Conservation (phyloP, 108 stramenopile species). For the Nannochloropsis gaditana region DNA sequence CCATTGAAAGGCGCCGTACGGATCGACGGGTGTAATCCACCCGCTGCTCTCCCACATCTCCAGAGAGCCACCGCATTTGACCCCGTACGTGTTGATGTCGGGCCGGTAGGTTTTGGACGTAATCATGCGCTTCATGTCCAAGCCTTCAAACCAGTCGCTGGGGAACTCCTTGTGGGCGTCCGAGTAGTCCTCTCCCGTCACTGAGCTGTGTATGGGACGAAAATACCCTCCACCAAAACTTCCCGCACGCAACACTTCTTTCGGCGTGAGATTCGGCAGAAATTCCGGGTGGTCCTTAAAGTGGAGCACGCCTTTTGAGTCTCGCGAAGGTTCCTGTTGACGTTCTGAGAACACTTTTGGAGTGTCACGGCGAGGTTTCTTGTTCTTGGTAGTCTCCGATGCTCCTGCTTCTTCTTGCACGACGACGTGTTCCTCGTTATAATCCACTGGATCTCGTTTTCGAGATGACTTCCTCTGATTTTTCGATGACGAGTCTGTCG, state of each 20-base stretch:
- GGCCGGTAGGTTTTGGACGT: conserved; percentile 64
- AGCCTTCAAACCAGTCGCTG: conserved; percentile 45
- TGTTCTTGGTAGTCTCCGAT: neutral
- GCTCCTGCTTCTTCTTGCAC: neutral
- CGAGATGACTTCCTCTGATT: neutral
- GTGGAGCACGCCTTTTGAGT: neutral
- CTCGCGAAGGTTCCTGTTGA: neutral
- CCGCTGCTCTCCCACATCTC: conserved; percentile 62
- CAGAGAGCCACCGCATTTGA: conserved; percentile 82
- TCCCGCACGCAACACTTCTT: conserved; percentile 79
- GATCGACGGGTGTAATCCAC: conserved; percentile 66
- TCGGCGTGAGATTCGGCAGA: conserved; percentile 83
- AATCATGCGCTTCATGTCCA: conserved; percentile 58
- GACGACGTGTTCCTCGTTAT: conserved; percentile 1
- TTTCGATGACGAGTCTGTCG: neutral
- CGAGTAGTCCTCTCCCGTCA: neutral
- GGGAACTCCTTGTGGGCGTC: conserved; percentile 17
- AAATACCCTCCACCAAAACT: conserved; percentile 94
- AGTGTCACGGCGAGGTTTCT: neutral
- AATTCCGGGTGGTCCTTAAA: conserved; percentile 60
- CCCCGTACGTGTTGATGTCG: conserved; percentile 73
- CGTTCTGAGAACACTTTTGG: neutral
- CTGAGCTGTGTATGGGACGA: conserved; percentile 70
- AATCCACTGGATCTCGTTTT: neutral
- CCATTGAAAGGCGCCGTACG: conserved; percentile 95